Conservation (phyloP, 2,329 filamentous ascomycete species). For the Daldinia sp. region DNA sequence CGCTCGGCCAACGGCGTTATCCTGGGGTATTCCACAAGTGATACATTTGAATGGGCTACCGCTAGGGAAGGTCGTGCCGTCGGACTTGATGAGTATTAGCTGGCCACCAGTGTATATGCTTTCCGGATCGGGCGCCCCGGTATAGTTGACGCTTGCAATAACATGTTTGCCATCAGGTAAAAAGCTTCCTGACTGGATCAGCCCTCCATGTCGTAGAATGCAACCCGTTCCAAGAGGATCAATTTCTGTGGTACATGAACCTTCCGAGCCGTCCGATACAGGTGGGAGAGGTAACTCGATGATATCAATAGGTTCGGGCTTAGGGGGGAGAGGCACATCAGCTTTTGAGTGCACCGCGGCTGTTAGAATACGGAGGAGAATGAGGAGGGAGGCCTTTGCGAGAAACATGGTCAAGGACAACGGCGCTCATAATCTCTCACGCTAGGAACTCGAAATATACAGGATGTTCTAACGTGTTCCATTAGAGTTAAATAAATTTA, state of each 20-base stretch:
- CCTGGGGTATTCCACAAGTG: slow-evolving; percentile 57
- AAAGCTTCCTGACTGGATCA: slow-evolving; percentile 53
- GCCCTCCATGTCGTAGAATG: slow-evolving; percentile 20
- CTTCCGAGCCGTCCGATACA: neutral
- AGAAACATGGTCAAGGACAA: neutral
- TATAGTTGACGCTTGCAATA: slow-evolving; percentile 55
- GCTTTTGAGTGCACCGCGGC: neutral
- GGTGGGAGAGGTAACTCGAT: neutral
- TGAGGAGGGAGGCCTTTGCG: neutral
- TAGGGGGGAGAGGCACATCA: neutral
- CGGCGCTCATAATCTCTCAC: neutral
- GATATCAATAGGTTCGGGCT: neutral
- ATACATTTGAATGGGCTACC: slow-evolving; percentile 63
- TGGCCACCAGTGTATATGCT: slow-evolving; percentile 59
- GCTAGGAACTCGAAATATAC: neutral
- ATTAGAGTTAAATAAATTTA: neutral
- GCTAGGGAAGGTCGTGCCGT: slow-evolving; percentile 57
- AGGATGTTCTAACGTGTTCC: neutral
- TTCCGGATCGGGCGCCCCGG: slow-evolving; percentile 57
- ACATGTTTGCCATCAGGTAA: slow-evolving; percentile 59
- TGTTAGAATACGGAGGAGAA: neutral
- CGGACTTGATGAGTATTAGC: slow-evolving; percentile 58
- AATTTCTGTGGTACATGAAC: neutral
- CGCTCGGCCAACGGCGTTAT: slow-evolving; percentile 48
- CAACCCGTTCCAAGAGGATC: slow-evolving; percentile 17